Evolutionary conservation across 768 basidiomycete species (phyloP).

Genomic region (Lactarius hengduanensis): DNA sequence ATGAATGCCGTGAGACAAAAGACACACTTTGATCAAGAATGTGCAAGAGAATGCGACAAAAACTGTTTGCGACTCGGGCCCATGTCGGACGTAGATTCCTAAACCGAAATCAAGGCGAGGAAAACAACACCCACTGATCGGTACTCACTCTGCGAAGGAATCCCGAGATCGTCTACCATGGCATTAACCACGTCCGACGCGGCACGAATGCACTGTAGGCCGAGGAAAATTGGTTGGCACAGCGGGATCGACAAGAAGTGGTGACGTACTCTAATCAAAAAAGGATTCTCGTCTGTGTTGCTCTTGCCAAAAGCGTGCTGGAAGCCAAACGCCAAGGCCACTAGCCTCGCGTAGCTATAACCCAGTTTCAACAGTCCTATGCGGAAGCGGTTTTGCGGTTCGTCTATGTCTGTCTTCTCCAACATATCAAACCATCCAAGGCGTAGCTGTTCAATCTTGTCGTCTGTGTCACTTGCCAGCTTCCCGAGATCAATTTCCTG

Average conservation of each 20-base stretch:
- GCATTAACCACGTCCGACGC: conserved; percentile 64
- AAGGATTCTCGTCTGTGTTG: conserved; percentile 57
- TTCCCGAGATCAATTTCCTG: conserved; percentile 64
- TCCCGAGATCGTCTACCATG: conserved; percentile 57
- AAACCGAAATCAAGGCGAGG: neutral
- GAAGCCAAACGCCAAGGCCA: conserved; percentile 72
- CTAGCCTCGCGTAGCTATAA: conserved; percentile 66
- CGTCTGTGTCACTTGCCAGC: conserved; percentile 66
- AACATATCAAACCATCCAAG: conserved; percentile 55
- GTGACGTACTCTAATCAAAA: conserved; percentile 59
- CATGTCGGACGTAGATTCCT: conserved; percentile 33
- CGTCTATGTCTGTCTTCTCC: conserved; percentile 53
- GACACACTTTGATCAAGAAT: conserved; percentile 35
- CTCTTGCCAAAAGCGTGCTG: conserved; percentile 71
- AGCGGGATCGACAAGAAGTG: conserved; percentile 8
- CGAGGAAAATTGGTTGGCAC: neutral
- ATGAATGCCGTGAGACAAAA: neutral
- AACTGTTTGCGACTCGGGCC: conserved; percentile 36
- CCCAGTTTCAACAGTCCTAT: conserved; percentile 59
- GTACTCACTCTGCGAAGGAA: conserved; percentile 52
- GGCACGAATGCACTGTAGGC: conserved; percentile 58
- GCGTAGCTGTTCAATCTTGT: conserved; percentile 57
- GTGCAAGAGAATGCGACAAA: conserved; percentile 37
- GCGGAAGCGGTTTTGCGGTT: conserved; percentile 57
- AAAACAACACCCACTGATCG: neutral